Evolutionary conservation across 371 early-diverging fungal genomes (phyloP).

Genomic region (Sanchytrium tribonematis): DNA sequence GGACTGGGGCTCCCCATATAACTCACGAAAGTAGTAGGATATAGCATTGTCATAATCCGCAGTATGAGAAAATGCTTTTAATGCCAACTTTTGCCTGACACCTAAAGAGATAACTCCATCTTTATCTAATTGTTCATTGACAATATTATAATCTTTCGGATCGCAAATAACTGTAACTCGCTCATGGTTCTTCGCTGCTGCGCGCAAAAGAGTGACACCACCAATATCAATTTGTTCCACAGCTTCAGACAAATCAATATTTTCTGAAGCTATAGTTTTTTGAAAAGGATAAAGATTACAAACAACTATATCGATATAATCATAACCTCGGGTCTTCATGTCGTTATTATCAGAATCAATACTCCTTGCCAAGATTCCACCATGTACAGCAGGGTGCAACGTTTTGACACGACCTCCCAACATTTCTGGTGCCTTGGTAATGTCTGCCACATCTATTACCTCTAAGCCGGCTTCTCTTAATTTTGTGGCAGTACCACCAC

Average conservation of each 20-base stretch:
- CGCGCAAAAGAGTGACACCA: constrained; percentile 83
- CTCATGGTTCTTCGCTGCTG: constrained; percentile 92
- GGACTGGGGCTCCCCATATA: constrained; percentile 27
- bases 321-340: constrained; percentile 52
- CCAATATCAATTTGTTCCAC: constrained; percentile 94
- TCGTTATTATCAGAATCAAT: constrained; percentile 57
- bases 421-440: constrained; percentile 92
- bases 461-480: constrained; percentile 61
- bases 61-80: constrained; percentile 66
- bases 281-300: constrained; percentile 94
- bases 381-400: constrained; percentile 89
- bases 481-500: constrained; percentile 76
- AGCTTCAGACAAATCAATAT: constrained; percentile 67
- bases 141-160: constrained; percentile 52
- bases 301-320: constrained; percentile 71
- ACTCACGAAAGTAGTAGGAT: constrained; percentile 45
- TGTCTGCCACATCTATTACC: constrained; percentile 80
- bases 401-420: constrained; percentile 94
- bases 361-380: constrained; percentile 80
- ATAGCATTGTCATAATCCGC: constrained; percentile 83
- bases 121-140: constrained; percentile 17
- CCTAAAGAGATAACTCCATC: constrained; percentile 9
- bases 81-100: constrained; percentile 21
- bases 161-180: constrained; percentile 73
- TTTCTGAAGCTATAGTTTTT: constrained; percentile 56